Percentiles rank a stretch among this genome's conserved stretches.
Conservation (phyloP, 257 asterid species). For the Nicotiana attenuata region DNA sequence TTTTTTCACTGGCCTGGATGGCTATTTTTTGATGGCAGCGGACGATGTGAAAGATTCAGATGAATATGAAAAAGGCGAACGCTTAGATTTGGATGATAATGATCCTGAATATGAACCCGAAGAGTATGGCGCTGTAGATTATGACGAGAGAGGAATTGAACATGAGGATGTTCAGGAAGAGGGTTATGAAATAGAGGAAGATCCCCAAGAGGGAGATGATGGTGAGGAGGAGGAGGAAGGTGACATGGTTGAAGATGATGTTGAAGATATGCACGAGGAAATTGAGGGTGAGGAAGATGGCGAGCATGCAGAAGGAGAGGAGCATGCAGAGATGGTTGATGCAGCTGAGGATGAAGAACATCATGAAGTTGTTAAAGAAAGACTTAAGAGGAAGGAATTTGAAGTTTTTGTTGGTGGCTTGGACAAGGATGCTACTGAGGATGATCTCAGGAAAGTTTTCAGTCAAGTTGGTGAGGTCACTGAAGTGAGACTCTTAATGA, state of each 20-base stretch:
- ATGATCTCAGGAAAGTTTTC: constrained; percentile 82
- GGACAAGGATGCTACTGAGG: constrained; percentile 97
- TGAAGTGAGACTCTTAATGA: constrained; percentile 97
- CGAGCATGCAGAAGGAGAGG: constrained; percentile 33
- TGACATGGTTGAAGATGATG: constrained; percentile 57
- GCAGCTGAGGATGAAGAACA: constrained; percentile 88
- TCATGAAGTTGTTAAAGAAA: constrained; percentile 71
- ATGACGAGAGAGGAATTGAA: constrained; percentile 84
- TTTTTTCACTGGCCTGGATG: constrained; percentile 29
- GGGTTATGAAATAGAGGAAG: constrained; percentile 59
- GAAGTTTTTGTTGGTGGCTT: constrained; percentile 96
- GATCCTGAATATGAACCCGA: constrained; percentile 96
- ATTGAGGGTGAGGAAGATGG: constrained; percentile 67
- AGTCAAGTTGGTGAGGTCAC: constrained; percentile 85
- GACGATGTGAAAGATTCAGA: constrained; percentile 60
- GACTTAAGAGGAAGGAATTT: constrained; percentile 93
- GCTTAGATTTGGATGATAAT: constrained; percentile 91
- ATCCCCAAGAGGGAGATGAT: constrained; percentile 47
- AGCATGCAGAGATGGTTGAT: constrained; percentile 54
- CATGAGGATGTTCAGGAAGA: constrained; percentile 59
- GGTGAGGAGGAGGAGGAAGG: constrained; percentile 69
- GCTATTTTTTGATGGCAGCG: constrained; percentile 48
- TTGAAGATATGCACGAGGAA: constrained; percentile 56
- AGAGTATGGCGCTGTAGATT: constrained; percentile 72
- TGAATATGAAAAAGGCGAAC: constrained; percentile 79